phyloP scores from a whole-genome alignment of 257 asterid genomes.

The Fraxinus anomala region DNA sequence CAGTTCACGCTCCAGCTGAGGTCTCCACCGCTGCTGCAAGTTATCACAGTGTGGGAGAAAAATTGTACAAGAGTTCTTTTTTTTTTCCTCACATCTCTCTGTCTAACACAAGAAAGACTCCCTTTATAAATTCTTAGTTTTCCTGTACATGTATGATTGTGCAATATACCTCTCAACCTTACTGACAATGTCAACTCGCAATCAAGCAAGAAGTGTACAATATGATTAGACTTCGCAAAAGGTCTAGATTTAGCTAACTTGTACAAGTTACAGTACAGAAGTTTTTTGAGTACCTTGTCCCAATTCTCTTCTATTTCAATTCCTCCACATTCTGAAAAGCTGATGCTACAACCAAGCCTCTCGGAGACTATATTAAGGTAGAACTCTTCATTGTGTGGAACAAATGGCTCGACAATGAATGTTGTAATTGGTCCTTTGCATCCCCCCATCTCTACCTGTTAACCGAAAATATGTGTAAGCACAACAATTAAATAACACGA shows the following conservation, averaged over 20 bases:
- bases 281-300: constrained; percentile 65
- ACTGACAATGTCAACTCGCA: too few species aligned
- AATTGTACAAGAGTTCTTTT: too few species aligned
- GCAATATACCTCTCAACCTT: too few species aligned
- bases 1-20: too few species aligned
- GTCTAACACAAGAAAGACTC: too few species aligned
- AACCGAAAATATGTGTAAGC: constrained; percentile 15
- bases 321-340: constrained; percentile 97
- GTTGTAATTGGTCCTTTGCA: constrained; percentile 95
- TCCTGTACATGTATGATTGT: too few species aligned
- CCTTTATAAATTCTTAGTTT: too few species aligned
- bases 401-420: constrained; percentile 87
- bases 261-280: neutral
- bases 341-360: constrained; percentile 87
- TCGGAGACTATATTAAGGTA: constrained; percentile 87
- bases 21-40: too few species aligned
- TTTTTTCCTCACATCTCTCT: too few species aligned
- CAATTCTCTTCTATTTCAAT: constrained; percentile 95
- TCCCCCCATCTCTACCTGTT: constrained; percentile 92
- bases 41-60: too few species aligned
- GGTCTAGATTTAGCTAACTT: neutral
- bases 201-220: too few species aligned
- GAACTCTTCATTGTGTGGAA: constrained; percentile 84
- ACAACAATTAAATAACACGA: neutral
- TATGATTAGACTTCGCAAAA: too few species aligned